Evolutionary conservation across 2,329 filamentous ascomycete genomes (phyloP), one percentile per base, ranked within the genome.

Genomic region (Colletotrichum aenigma): DNA sequence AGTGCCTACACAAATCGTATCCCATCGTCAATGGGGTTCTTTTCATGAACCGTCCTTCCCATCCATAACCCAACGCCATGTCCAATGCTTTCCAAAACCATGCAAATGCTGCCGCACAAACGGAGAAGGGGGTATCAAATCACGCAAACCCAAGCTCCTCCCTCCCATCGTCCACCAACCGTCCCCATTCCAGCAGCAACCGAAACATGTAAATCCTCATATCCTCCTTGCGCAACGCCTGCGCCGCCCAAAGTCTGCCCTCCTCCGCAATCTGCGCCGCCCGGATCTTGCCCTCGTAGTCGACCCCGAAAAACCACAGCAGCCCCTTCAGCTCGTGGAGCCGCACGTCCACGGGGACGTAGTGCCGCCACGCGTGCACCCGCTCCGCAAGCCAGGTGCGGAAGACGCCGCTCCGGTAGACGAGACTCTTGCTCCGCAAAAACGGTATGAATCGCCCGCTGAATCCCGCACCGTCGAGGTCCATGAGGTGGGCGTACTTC

Each of bases 161-260:
- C 75, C 87, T 81, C 32, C 84, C 78, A 79, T 94, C 92, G 83
- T 93, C 88, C 18, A 91, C 89, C 18, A 94, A 79, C 74, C 93
- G 84, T 1, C 88, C 93, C 91, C 93, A 95, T 84, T 95, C 94
- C 36, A 95, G 82, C 80, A 95, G 81, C 77, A 95, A 81, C 52
- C 94, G 85, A 79, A 95, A 96, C 83, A 95, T 88, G 80, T 95
- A 96, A 10, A 95, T 88, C 82, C 94, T 92, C 91, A 94, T 94
- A 80, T 95, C 94, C 82, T 93, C 92, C 79, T 89, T 91, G 78
- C 93, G 86, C 24, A 94, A 77, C 15, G 90, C 91, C 80, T 86
- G 87, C 2, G 83, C 83, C 0, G 91, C 89, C 93, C 93, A 94
- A 62, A 88, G 78, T 36, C 83, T 82, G 1, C 87, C 86, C 62